Base-by-base conservation (phyloP, 2,329 filamentous ascomycete species). In the Podosphaera fusca region DNA sequence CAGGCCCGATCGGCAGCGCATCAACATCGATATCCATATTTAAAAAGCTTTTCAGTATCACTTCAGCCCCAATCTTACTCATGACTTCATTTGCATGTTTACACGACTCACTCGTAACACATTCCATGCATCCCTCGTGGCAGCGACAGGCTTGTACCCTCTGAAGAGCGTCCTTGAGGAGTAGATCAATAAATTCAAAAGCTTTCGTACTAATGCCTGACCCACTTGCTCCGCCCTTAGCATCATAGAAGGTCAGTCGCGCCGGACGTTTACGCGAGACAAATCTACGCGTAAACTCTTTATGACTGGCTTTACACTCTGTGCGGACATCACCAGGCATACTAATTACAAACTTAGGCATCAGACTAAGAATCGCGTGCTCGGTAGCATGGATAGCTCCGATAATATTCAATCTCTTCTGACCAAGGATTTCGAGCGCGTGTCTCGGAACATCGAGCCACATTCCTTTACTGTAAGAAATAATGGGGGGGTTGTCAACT, bases 321-420 rank as follows among this genome's bases (percentile, higher is more conserved):
- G 92, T 96, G 47, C 87, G 80, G 12, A 98, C 87, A 63, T 96
- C 92, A 33, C 87, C 89, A 0, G 89, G 88, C 72, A 89, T 83
- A 62, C 81, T 86, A 63, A 95, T 81, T 49, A 96, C 87, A 65
- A 94, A 94, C 52, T 87, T 92, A 0, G 90, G 90, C 72, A 96
- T 81, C 1, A 96, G 74, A 45, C 80, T 84, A 60, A 96, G 77
- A 31, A 96, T 74, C 0, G 89, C 88, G 68, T 98, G 92, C 70
- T 96, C 88, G 2, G 92, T 90, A 0, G 90, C 90, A 66, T 96
- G 92, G 58, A 98, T 95, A 0, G 86, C 87, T 0, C 84, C 92
- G 0, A 87, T 90, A 8, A 90, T 76, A 67, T 95, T 87, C 36
- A 96, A 73, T 0, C 81, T 74, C 6, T 82, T 75, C 0, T 76